A percentile compares a stretch with the other conserved stretches of the same genome.
These are phyloP conservation scores for Neoascochyta sp. DNA, from an alignment of 2,329 filamentous ascomycete genomes.

Conservation along the genomic window DNA sequence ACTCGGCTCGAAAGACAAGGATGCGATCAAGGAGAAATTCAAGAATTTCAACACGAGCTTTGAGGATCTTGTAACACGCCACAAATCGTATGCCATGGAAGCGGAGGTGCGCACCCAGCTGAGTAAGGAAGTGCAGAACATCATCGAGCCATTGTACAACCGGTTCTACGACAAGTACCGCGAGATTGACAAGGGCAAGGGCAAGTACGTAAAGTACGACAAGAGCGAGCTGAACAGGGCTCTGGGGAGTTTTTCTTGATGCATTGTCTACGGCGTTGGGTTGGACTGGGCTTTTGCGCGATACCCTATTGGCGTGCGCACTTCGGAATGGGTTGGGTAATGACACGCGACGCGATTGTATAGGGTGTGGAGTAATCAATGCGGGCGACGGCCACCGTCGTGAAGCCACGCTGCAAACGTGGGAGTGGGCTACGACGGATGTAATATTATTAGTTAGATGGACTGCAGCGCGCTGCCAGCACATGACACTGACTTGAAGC, in stretches of 20 bases:
- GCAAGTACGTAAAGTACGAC: constrained; percentile 98
- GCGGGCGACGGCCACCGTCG: too few species aligned
- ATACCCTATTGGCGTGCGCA: constrained; percentile 33
- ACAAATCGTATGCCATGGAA: constrained; percentile 86
- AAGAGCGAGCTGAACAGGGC: constrained; percentile 71
- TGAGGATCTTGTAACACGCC: constrained; percentile 78
- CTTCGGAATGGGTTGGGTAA: constrained; percentile 12
- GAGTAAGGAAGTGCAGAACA: constrained; percentile 78
- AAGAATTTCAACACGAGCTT: constrained; percentile 85
- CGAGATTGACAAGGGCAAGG: constrained; percentile 95
- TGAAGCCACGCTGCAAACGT: too few species aligned
- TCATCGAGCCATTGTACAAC: constrained; percentile 90
- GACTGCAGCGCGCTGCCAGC: too few species aligned
- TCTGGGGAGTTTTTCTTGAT: constrained; percentile 47
- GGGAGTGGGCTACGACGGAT: too few species aligned
- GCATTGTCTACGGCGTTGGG: constrained; percentile 16
- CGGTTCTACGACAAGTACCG: constrained; percentile 97
- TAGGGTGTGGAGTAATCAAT: constrained; percentile 2
- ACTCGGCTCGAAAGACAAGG: constrained; percentile 85
- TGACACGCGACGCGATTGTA: constrained; percentile 18
- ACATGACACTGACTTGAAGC: too few species aligned
- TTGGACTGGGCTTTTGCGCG: constrained; percentile 20
- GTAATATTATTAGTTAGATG: too few species aligned
- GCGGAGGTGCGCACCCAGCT: constrained; percentile 78
- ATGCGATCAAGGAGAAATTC: constrained; percentile 95